phyloP scores from a whole-genome alignment of 371 early-diverging fungal species.

The Actinomortierella ambigua region DNA sequence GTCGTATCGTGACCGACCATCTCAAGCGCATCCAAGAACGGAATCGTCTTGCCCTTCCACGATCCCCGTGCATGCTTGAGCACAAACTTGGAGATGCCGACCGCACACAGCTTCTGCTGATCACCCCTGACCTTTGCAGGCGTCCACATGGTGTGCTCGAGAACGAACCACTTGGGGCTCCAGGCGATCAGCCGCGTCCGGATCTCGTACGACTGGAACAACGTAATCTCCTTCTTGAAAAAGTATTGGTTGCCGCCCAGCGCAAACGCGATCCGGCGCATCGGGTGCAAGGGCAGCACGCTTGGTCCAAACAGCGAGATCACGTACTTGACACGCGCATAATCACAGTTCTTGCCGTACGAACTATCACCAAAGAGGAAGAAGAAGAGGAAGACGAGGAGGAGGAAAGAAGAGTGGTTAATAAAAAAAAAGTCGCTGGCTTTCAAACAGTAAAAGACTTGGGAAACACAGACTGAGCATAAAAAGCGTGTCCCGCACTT shows the following conservation, averaged over 20 bases:
- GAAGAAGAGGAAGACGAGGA: not conserved
- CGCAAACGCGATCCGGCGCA: conserved; percentile 37
- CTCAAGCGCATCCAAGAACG: conserved; percentile 45
- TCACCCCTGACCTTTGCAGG: conserved; percentile 4
- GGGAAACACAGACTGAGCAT: not conserved
- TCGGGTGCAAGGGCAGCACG: conserved; percentile 38
- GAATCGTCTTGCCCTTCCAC: conserved; percentile 47
- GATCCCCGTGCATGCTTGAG: conserved; percentile 37
- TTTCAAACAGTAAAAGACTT: not conserved
- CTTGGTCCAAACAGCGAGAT: conserved; percentile 42
- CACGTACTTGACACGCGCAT: conserved; percentile 43
- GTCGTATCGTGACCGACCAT: conserved; percentile 44
- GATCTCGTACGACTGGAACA: conserved; percentile 47
- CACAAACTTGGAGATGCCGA: conserved; percentile 46
- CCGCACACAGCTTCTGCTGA: conserved; percentile 29
- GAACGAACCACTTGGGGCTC: conserved; percentile 46
- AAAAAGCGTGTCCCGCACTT: not conserved
- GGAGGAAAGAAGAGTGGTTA: not conserved
- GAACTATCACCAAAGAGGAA: conserved; percentile 17
- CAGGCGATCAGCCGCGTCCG: conserved; percentile 40
- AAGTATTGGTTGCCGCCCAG: conserved; percentile 42
- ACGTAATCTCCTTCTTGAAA: conserved; percentile 44
- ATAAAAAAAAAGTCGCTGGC: not conserved
- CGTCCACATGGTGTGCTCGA: conserved; percentile 42
- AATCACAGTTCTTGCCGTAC: conserved; percentile 46